Conservation (phyloP, 179 eudicot genomes). For the Silene vulgaris region DNA sequence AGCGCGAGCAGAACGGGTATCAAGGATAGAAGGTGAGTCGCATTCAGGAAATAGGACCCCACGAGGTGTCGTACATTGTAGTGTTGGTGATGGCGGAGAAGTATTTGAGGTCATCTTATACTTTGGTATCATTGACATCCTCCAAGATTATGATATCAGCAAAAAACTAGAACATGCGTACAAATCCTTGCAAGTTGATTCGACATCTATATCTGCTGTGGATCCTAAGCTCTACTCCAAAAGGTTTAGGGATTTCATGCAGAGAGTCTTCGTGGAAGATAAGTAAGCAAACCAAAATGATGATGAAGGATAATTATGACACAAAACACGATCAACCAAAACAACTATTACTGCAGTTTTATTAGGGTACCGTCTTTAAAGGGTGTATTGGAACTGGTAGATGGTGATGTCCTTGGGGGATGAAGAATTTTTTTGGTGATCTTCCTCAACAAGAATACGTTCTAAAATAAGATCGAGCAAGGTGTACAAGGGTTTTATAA, state of each 20-base stretch:
- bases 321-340: not conserved
- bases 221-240: slow-evolving; percentile 93
- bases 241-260: slow-evolving; percentile 85
- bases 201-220: slow-evolving; percentile 85
- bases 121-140: slow-evolving; percentile 91
- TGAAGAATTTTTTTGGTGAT: slow-evolving; percentile 33
- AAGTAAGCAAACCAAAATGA: slow-evolving; percentile 26
- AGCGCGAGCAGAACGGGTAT: slow-evolving; percentile 76
- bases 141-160: slow-evolving; percentile 91
- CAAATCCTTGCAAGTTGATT: slow-evolving; percentile 85
- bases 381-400: not conserved
- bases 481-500: not conserved
- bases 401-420: slow-evolving; percentile 12
- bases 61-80: slow-evolving; percentile 23
- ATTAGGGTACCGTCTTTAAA: not conserved
- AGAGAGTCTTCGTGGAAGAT: slow-evolving; percentile 77
- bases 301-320: not conserved
- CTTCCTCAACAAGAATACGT: slow-evolving; percentile 19
- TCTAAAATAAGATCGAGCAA: not conserved
- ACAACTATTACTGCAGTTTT: slow-evolving; percentile 11
- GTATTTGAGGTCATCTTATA: slow-evolving; percentile 68
- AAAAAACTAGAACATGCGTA: slow-evolving; percentile 92
- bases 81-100: slow-evolving; percentile 40
- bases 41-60: slow-evolving; percentile 33
- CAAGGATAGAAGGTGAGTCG: slow-evolving; percentile 53